Base-by-base conservation (phyloP, 2,329 filamentous ascomycete species). In the Clarireedia homoeocarpa region DNA sequence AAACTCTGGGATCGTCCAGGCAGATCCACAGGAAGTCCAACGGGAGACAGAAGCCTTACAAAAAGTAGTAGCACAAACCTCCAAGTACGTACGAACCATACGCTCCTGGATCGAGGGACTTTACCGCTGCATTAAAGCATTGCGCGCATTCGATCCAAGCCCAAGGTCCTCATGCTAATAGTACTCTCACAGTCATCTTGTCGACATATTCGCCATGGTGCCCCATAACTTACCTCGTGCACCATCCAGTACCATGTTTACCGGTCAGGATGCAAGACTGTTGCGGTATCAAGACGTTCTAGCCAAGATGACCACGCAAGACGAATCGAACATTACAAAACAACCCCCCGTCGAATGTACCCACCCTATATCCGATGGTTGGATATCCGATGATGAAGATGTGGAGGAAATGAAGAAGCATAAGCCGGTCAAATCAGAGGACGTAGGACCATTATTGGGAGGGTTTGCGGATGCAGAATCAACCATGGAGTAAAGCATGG, bases 191-290 rank as follows among this genome's bases (percentile, higher is more conserved):
- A 86, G 83, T 65, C 84, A 85, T 64, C 80, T 86, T 71, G 82
- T 86, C 58, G 83, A 86, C 66, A 81, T 86, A 48, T 85, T 85
- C 70, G 82, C 85, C 60, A 83, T 84, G 65, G 77, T 79, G 38
- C 80, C 81, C 23, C 76, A 79, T 57, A 76, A 76, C 57, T 69
- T 71, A 36, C 64, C 67, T 51, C 63, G 67, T 59, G 64, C 73
- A 62, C 64, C 71, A 42, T 54, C 56, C 10, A 34, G 5, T 40
- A 60, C 59, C 53, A 71, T 71, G 26, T 77, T 78, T 62, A 74
- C 78, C 51, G 77, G 76, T 48, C 80, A 83, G 66, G 80, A 82
- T 59, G 74, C 77, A 47, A 77, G 78, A 56, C 69, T 81, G 24
- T 73, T 78, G 50, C 79, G 79, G 54, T 86, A 85, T 67, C 81